A percentile compares a stretch with the other conserved stretches of the same genome.
phyloP scores from a whole-genome alignment of 768 basidiomycete genomes.

The Leucogyrophana mollusca region DNA sequence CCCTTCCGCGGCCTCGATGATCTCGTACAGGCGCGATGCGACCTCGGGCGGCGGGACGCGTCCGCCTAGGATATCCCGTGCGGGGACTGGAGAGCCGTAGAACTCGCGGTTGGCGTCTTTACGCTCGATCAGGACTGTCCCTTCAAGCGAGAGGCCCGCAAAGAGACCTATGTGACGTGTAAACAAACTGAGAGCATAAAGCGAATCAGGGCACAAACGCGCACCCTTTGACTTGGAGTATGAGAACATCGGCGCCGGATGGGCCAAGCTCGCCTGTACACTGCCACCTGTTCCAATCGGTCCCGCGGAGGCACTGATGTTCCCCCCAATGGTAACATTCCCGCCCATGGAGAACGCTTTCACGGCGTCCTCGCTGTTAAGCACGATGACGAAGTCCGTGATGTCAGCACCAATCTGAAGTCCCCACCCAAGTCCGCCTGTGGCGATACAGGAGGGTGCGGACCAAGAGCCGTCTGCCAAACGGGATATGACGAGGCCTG shows the following conservation, averaged over 20 bases:
- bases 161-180: constrained; percentile 65
- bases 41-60: constrained; percentile 98
- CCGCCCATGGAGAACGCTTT: constrained; percentile 94
- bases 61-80: constrained; percentile 87
- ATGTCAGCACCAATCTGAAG: constrained; percentile 96
- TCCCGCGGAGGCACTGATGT: constrained; percentile 81
- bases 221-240: constrained; percentile 93
- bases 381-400: constrained; percentile 94
- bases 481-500: constrained; percentile 88
- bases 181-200: neutral
- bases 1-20: constrained; percentile 95
- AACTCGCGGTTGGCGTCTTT: constrained; percentile 97
- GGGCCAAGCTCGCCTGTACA: constrained; percentile 81
- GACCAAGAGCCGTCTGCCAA: constrained; percentile 96
- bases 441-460: constrained; percentile 95
- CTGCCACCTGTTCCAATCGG: constrained; percentile 94
- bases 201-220: neutral
- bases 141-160: constrained; percentile 92
- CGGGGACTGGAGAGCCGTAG: constrained; percentile 89
- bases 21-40: constrained; percentile 87
- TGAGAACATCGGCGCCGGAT: constrained; percentile 96
- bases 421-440: constrained; percentile 92
- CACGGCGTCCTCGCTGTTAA: constrained; percentile 95
- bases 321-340: constrained; percentile 94
- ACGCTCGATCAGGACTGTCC: constrained; percentile 90